Evolutionary conservation across 2,329 filamentous ascomycete species (phyloP).

Genomic region (Scytalidium lignicola): DNA sequence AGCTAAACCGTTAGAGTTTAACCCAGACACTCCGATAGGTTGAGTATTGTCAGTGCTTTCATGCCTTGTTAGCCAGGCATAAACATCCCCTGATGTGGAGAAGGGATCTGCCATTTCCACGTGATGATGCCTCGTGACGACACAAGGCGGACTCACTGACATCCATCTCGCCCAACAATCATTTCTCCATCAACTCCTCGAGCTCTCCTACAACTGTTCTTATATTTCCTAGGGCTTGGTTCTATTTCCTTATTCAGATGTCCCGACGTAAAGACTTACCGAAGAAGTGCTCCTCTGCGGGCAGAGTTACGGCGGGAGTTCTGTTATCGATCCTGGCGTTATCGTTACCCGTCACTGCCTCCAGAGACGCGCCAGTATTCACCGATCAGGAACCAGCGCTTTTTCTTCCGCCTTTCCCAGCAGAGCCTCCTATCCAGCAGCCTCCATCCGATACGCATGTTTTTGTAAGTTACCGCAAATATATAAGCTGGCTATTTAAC

Average conservation of each 20-base stretch:
- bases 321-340: conserved; percentile 64
- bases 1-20: background rate
- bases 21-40: no score
- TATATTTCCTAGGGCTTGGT: background rate
- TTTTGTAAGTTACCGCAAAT: conserved; percentile 39
- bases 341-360: conserved; percentile 38
- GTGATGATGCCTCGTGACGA: no score
- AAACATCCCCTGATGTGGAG: no score
- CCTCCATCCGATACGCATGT: conserved; percentile 45
- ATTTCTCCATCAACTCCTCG: no score
- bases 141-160: no score
- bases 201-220: background rate
- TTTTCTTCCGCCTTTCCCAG: conserved; percentile 19
- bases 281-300: conserved; percentile 48
- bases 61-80: no score
- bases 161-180: no score
- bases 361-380: conserved; percentile 23
- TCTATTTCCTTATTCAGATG: conserved; percentile 6
- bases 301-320: conserved; percentile 57
- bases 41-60: no score
- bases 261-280: conserved; percentile 9
- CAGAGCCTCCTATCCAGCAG: conserved; percentile 38
- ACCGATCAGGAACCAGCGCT: conserved; percentile 39
- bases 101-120: no score
- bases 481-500: background rate